phyloP scores from a whole-genome alignment of 768 basidiomycete species.

The Omphalotus guepiniiformis region DNA sequence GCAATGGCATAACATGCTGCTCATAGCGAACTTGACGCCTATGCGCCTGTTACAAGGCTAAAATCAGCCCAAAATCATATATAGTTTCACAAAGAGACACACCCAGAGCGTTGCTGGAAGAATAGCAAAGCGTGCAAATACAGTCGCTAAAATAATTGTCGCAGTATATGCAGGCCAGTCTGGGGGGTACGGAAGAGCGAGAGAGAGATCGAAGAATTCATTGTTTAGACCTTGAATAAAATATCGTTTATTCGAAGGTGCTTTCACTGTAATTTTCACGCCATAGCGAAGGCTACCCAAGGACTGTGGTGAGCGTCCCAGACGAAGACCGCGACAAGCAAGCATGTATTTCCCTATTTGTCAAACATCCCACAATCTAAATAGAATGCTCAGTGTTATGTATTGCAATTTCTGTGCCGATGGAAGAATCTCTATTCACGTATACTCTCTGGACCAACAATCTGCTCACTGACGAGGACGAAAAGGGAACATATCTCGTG shows the following conservation, averaged over 20 bases:
- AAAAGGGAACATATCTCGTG: constrained; percentile 3
- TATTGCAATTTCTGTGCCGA: too few species aligned
- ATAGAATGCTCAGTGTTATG: too few species aligned
- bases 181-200: constrained; percentile 69
- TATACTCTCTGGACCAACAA: too few species aligned
- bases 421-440: too few species aligned
- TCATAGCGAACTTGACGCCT: constrained; percentile 56
- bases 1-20: constrained; percentile 54
- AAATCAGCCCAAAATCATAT: constrained; percentile 8
- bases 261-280: too few species aligned
- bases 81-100: constrained; percentile 16
- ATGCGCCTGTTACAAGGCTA: constrained; percentile 44
- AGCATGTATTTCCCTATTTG: too few species aligned
- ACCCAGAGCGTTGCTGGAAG: constrained; percentile 81
- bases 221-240: constrained; percentile 47
- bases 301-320: too few species aligned
- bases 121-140: constrained; percentile 55
- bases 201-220: constrained; percentile 72
- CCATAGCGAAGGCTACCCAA: too few species aligned
- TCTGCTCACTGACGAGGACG: too few species aligned
- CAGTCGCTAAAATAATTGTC: constrained; percentile 67
- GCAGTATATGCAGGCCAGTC: constrained; percentile 68
- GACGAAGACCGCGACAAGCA: too few species aligned
- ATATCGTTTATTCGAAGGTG: constrained; percentile 8
- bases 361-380: too few species aligned